These are phyloP conservation scores for Fusarium algeriense DNA, from an alignment of 2,329 filamentous ascomycete genomes.

Conservation along the genomic window DNA sequence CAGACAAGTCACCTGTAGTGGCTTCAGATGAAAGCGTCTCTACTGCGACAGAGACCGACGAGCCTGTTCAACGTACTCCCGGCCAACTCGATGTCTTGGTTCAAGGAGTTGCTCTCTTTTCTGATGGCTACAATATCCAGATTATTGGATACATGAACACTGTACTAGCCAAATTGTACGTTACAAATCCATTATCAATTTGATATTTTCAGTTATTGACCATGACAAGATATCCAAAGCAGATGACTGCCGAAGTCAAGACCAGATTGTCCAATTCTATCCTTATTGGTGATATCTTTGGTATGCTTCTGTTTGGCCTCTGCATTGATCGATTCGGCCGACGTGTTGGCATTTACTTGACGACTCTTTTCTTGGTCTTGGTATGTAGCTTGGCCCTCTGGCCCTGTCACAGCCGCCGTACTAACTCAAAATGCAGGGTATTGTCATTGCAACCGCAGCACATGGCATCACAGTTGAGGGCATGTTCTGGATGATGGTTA, in stretches of 20 bases:
- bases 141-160: conserved; percentile 4
- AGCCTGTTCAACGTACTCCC: background rate
- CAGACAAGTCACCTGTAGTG: background rate
- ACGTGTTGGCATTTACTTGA: background rate
- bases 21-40: background rate
- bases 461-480: background rate
- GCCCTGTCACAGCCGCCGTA: accelerated
- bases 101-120: background rate
- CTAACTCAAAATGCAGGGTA: background rate
- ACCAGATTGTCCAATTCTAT: conserved; percentile 1
- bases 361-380: background rate
- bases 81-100: background rate
- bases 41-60: background rate
- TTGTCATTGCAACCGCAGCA: background rate
- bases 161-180: background rate
- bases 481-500: conserved; percentile 10
- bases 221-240: background rate
- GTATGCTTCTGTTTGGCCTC: conserved; percentile 1
- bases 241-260: background rate
- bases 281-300: background rate
- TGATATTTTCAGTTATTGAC: accelerated
- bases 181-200: accelerated
- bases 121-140: conserved; percentile 2
- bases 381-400: background rate
- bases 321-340: background rate